phyloP scores from a whole-genome alignment of 192 early-diverging fungal species.

The Chytriomyces sp. region DNA sequence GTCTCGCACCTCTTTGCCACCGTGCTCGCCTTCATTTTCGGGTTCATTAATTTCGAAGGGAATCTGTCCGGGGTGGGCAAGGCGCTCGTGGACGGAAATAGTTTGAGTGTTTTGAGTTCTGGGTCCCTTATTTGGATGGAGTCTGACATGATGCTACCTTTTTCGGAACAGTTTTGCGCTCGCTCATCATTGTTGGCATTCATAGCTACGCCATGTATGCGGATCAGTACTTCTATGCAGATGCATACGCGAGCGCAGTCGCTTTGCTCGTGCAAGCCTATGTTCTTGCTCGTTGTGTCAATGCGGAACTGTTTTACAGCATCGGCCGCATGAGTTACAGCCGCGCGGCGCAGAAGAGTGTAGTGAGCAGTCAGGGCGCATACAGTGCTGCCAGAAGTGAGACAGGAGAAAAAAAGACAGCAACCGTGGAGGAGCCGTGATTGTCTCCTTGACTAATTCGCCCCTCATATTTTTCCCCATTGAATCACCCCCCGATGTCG shows the following conservation, averaged over 20 bases:
- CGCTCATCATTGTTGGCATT: background rate
- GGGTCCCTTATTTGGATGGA: background rate
- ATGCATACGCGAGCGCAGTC: background rate
- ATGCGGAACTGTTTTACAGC: constrained; percentile 1
- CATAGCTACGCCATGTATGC: background rate
- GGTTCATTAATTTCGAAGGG: background rate
- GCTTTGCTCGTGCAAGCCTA: background rate
- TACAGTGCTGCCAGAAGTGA: background rate
- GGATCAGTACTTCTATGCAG: background rate
- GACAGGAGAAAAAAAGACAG: too few species aligned
- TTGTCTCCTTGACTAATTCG: too few species aligned
- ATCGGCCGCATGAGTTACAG: constrained; percentile 7
- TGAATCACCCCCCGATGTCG: too few species aligned
- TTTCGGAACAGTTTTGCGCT: background rate
- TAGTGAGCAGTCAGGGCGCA: background rate
- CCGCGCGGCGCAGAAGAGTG: background rate
- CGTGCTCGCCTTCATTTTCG: background rate
- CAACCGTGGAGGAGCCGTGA: too few species aligned
- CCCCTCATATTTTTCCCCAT: too few species aligned
- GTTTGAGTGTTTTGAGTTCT: background rate
- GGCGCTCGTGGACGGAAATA: background rate
- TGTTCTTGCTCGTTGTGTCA: background rate
- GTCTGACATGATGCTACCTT: background rate
- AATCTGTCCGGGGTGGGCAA: background rate
- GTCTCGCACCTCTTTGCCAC: background rate